phyloP scores from a whole-genome alignment of 495 filamentous ascomycete genomes.

The Aspergillus bertholletiae region DNA sequence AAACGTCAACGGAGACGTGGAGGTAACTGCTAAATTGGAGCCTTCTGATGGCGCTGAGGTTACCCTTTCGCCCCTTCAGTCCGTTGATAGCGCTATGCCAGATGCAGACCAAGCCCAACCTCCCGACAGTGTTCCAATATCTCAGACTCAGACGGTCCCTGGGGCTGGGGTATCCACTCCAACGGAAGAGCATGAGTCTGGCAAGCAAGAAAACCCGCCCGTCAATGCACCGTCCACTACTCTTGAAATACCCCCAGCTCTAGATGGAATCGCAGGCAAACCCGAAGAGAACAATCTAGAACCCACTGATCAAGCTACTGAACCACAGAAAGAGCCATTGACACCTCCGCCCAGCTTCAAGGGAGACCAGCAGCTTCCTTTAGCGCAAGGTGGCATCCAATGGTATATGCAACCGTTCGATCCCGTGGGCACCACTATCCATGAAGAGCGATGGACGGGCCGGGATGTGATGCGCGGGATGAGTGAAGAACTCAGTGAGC shows the following conservation, averaged over 20 bases:
- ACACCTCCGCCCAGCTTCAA: constrained; percentile 46
- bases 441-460: constrained; percentile 76
- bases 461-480: constrained; percentile 70
- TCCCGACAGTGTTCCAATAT: not conserved
- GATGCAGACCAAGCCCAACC: constrained; percentile 5
- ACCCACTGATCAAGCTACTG: constrained; percentile 23
- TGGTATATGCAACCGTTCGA: constrained; percentile 89
- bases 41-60: constrained; percentile 7
- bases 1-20: constrained; percentile 17
- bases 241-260: constrained; percentile 7
- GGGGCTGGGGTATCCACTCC: not conserved
- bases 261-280: constrained; percentile 17
- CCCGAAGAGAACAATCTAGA: constrained; percentile 38
- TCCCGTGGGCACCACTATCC: constrained; percentile 68
- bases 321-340: constrained; percentile 24
- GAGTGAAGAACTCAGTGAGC: constrained; percentile 83
- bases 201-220: constrained; percentile 6
- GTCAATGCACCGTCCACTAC: constrained; percentile 3
- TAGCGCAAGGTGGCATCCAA: constrained; percentile 71
- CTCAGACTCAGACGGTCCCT: not conserved
- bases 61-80: constrained; percentile 1
- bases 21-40: constrained; percentile 17
- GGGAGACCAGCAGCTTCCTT: constrained; percentile 49
- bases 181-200: not conserved
- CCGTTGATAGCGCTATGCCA: constrained; percentile 2